Evolutionary conservation across 805 yeast genomes (phyloP), one percentile per base, ranked within the genome.

Genomic region (Monosporozyma aquatica): DNA sequence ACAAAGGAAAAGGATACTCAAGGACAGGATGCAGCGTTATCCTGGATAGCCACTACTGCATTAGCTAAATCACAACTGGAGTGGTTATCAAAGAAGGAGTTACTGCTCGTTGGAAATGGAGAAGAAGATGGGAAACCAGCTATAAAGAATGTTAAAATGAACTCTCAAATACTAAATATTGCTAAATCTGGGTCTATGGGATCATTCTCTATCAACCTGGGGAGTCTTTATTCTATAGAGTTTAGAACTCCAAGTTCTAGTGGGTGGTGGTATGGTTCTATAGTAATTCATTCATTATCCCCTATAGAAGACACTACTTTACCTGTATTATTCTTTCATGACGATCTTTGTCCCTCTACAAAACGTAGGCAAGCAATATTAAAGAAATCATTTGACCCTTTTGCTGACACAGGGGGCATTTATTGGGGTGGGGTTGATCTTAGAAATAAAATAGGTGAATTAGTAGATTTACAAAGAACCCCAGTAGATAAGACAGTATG

Each of bases 341-440:
- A 92, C 56, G 82, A 84, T 43, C 89, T 84, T 52, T 76, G 82
- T 26, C 80, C 85, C 6, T 82, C 90, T 32, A 86, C 95, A 0
- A 65, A 72, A 39, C 63, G 72, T 46, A 80, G 75, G 48, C 82
- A 78, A 48, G 72, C 74, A 40, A 57, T 74, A 41, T 72, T 80
- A 41, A 76, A 75, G 50, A 75, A 76, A 53, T 66, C 73, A 11
- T 87, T 89, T 58, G 84, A 82, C 45, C 87, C 95, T 0, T 89
- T 87, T 58, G 74, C 75, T 13, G 68, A 68, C 29, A 61, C 66
- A 1, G 68, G 68, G 21, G 72, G 70, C 27, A 58, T 86, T 30
- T 83, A 79, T 50, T 92, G 97, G 97, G 98, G 99, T 17, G 99
- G 97, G 1, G 75, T 73, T 34, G 82, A 84, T 50, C 80, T 92